These are phyloP conservation scores for Lactuca saligna DNA, from an alignment of 129 eudicot genomes.

Conservation along the genomic window DNA sequence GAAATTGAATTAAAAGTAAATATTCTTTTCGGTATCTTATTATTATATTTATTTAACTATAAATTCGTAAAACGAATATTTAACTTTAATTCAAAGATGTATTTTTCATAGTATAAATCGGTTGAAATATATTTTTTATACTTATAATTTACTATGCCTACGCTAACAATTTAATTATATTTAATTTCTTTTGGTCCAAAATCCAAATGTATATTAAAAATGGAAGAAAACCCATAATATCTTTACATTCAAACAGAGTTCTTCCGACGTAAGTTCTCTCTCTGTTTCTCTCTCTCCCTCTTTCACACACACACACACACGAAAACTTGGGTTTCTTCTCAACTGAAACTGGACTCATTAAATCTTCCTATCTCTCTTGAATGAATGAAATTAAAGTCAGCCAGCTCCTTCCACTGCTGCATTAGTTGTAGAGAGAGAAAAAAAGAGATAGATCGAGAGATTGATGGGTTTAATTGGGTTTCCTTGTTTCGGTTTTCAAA, in stretches of 20 bases:
- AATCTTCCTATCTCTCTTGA: slow-evolving; percentile 31
- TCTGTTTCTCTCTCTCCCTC: slow-evolving; percentile 3
- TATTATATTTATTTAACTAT: too few species aligned
- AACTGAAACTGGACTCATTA: slow-evolving; percentile 75
- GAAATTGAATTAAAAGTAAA: too few species aligned
- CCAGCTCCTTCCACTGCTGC: slow-evolving; percentile 54
- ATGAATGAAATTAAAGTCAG: slow-evolving; percentile 49
- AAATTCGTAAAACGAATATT: too few species aligned
- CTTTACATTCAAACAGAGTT: slow-evolving; percentile 1
- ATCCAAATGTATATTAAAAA: slow-evolving; percentile 5
- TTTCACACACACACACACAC: background rate
- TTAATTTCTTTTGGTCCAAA: background rate
- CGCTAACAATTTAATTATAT: background rate
- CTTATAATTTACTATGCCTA: too few species aligned
- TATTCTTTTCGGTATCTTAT: too few species aligned
- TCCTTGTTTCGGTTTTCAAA: slow-evolving; percentile 5
- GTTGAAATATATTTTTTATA: background rate
- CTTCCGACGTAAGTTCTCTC: slow-evolving; percentile 2
- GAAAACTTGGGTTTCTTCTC: slow-evolving; percentile 38
- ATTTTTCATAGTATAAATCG: too few species aligned
- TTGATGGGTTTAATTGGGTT: slow-evolving; percentile 12
- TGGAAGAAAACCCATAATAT: background rate
- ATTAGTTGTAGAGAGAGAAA: slow-evolving; percentile 51
- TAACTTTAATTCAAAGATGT: too few species aligned
- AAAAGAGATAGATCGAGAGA: background rate